A percentile compares a stretch with the other conserved stretches of the same genome.
Evolutionary conservation across 2,329 filamentous ascomycete species (phyloP).

Genomic region (Pseudogymnoascus sp.): DNA sequence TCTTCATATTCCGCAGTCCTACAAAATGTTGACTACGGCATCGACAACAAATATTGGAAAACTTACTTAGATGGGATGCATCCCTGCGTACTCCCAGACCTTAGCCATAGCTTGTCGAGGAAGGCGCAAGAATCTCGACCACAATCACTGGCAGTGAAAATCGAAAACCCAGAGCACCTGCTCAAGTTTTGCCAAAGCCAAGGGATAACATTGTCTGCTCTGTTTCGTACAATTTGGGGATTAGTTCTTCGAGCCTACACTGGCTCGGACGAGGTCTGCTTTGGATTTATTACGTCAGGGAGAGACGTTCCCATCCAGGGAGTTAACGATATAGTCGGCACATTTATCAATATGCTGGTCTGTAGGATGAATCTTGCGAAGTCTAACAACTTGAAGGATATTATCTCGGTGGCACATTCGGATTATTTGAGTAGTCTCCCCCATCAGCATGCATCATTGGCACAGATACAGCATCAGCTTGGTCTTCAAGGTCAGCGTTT

Average conservation of each 20-base stretch:
- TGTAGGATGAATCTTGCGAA: conserved; percentile 16
- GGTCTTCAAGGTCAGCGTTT: conserved; percentile 13
- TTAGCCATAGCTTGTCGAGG: not conserved
- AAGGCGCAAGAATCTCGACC: conserved; percentile 11
- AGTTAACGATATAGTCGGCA: conserved; percentile 32
- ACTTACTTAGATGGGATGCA: conserved; percentile 21
- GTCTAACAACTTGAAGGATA: not conserved
- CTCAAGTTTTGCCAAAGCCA: conserved; percentile 31
- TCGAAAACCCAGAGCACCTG: conserved; percentile 19
- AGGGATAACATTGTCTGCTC: conserved; percentile 26
- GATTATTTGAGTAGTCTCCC: conserved; percentile 28
- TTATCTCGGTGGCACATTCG: not conserved
- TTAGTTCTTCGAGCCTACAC: conserved; percentile 23
- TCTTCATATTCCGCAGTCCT: conserved; percentile 25
- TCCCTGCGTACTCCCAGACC: conserved; percentile 31
- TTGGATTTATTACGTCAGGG: conserved; percentile 33
- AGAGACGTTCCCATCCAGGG: conserved; percentile 37
- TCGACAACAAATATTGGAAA: conserved; percentile 26
- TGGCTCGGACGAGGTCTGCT: conserved; percentile 31
- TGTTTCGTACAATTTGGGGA: conserved; percentile 31
- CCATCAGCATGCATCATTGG: conserved; percentile 34
- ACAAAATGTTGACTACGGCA: conserved; percentile 31
- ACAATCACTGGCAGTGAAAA: conserved; percentile 16
- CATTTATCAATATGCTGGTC: conserved; percentile 35
- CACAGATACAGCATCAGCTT: conserved; percentile 30